phyloP scores from a whole-genome alignment of 805 yeast genomes.

The Starmerella kuoi region DNA sequence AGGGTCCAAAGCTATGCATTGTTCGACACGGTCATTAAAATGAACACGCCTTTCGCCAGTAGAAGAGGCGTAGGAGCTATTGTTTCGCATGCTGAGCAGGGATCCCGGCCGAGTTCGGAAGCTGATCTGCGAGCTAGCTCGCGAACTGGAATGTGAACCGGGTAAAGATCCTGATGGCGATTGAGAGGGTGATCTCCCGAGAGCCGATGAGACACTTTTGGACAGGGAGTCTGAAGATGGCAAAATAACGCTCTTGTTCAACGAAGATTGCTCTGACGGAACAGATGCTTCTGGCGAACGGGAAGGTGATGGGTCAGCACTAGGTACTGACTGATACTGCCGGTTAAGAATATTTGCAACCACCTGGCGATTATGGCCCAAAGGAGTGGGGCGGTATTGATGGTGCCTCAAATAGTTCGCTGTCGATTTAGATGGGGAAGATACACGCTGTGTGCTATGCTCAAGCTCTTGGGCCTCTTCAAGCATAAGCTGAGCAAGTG shows the following conservation, averaged over 20 bases:
- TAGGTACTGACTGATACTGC: constrained; percentile 21
- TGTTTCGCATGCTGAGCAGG: constrained; percentile 9
- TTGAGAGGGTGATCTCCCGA: background rate
- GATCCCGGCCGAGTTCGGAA: constrained; percentile 11
- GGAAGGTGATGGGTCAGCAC: no score
- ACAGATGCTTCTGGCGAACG: no score
- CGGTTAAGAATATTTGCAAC: constrained; percentile 27
- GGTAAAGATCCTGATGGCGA: constrained; percentile 3
- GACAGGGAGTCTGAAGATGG: background rate
- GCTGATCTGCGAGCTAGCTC: constrained; percentile 6
- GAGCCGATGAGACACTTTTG: background rate
- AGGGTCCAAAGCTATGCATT: constrained; percentile 64
- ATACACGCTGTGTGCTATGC: background rate
- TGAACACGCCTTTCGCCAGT: constrained; percentile 57
- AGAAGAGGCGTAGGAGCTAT: constrained; percentile 10
- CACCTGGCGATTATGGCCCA: constrained; percentile 23
- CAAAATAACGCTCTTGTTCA: no score
- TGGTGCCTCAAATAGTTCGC: constrained; percentile 31
- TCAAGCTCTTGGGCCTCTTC: constrained; percentile 23
- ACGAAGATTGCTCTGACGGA: no score
- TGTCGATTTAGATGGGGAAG: constrained; percentile 9
- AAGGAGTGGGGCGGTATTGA: constrained; percentile 29
- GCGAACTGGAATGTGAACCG: constrained; percentile 7
- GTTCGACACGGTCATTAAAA: constrained; percentile 88
- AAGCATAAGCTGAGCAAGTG: constrained; percentile 70